Conservation (phyloP, 371 early-diverging fungal genomes). For the Astathelohania contejeani region DNA sequence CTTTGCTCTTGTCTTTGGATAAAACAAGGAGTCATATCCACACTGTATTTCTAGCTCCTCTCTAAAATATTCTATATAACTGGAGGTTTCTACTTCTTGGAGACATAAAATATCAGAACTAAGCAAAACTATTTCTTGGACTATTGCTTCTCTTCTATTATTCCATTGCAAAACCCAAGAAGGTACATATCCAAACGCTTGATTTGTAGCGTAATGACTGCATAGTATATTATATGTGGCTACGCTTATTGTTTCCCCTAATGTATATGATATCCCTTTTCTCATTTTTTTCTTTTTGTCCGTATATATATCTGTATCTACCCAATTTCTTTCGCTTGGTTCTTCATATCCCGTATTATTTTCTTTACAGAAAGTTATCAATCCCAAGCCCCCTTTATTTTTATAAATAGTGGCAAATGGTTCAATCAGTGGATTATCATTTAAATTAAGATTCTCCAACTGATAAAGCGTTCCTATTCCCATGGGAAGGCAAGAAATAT, state of each 20-base stretch:
- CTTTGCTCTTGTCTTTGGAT: slow-evolving; percentile 73
- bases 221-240: slow-evolving; percentile 83
- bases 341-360: slow-evolving; percentile 59
- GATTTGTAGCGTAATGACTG: slow-evolving; percentile 68
- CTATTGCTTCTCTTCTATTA: slow-evolving; percentile 69
- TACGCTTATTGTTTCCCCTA: slow-evolving; percentile 59
- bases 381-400: slow-evolving; percentile 65
- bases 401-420: slow-evolving; percentile 62
- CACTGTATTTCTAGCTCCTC: slow-evolving; percentile 35
- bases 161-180: slow-evolving; percentile 85
- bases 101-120: slow-evolving; percentile 80
- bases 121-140: slow-evolving; percentile 67
- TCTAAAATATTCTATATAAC: slow-evolving; percentile 62
- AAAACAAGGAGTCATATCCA: slow-evolving; percentile 71
- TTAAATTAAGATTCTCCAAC: slow-evolving; percentile 72
- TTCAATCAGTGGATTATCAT: slow-evolving; percentile 81
- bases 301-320: slow-evolving; percentile 55
- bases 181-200: slow-evolving; percentile 78
- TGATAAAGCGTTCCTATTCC: slow-evolving; percentile 79
- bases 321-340: slow-evolving; percentile 79
- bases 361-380: slow-evolving; percentile 75
- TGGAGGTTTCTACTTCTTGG: slow-evolving; percentile 57
- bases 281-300: slow-evolving; percentile 8
- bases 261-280: background rate
- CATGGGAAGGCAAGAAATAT: slow-evolving; percentile 64